These are phyloP conservation scores for Groenewaldozyma sp. DNA, from an alignment of 1,139 yeast species.

Conservation along the genomic window DNA sequence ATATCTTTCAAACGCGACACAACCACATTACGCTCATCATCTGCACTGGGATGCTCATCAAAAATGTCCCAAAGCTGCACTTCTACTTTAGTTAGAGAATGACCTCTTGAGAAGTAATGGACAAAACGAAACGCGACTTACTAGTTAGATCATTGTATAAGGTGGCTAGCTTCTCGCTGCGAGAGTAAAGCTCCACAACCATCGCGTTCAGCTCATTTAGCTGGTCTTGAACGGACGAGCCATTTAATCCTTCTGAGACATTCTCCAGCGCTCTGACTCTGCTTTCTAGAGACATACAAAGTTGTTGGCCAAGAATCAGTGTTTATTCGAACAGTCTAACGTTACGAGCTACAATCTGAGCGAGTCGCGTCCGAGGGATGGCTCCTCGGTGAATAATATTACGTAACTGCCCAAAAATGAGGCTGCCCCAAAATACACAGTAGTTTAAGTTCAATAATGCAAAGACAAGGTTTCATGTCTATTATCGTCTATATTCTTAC, in stretches of 20 bases:
- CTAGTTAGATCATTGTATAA: neutral
- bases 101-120: neutral
- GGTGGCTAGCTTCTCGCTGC: neutral
- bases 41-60: neutral
- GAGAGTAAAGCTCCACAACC: neutral
- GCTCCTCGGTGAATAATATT: too few relatives aligned
- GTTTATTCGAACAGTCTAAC: too few relatives aligned
- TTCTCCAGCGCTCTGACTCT: neutral
- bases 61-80: neutral
- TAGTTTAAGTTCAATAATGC: too few relatives aligned
- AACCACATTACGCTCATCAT: neutral
- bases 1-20: neutral
- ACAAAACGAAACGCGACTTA: neutral
- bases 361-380: too few relatives aligned
- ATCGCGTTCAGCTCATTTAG: neutral
- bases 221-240: neutral
- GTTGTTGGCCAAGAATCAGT: too few relatives aligned
- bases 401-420: too few relatives aligned
- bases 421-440: too few relatives aligned
- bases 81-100: neutral
- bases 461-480: too few relatives aligned
- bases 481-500: too few relatives aligned
- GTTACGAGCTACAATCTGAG: too few relatives aligned
- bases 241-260: neutral
- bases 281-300: neutral